Evolutionary conservation across 2,329 filamentous ascomycete species (phyloP), one percentile per base, ranked within the genome.

Genomic region (Fusarium denticulatum): DNA sequence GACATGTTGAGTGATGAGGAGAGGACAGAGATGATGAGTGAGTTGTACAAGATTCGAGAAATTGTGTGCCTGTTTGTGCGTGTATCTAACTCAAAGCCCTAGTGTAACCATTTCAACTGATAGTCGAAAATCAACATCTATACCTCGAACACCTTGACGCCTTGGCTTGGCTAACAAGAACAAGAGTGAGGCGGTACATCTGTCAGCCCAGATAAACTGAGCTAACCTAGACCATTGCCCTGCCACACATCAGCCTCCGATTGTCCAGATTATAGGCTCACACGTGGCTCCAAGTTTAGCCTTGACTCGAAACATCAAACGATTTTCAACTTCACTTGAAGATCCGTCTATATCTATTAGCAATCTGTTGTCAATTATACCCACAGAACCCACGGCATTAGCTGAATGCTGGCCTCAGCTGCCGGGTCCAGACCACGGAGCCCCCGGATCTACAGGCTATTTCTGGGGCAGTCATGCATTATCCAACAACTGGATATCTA

Each of bases 181-280:
- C 52, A 39, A 76, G 56, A 76, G 61, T 75, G 75, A 75, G 73
- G 75, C 73, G 66, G 65, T 43, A 50, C 56, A 32, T 43, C 52
- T 37, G 32, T 47, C 32, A 52, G 30, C 47, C 30, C n/a, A 36
- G n/a, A 61, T 57, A 3, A 59, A 65, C 49, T 36, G 15, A 18
- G 39, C 45, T 63, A 71, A 63, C 57, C 49, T 72, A 60, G 60
- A 58, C 68, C 24, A 46, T 36, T 64, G 45, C 60, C 67, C 50
- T 67, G 64, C 61, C 60, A 68, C 60, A 58, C 59, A 71, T 60
- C 40, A 66, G 37, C 53, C 57, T 67, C 15, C 55, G 50, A 63
- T 49, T 20, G n/a, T 57, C 30, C 32, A 49, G 30, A 26, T 58
- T n/a, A n/a, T 50, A 28, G 32, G 37, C 58, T 58, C 39, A 57